Conservation (phyloP, 768 basidiomycete species). For the Tulasnella sp. region DNA sequence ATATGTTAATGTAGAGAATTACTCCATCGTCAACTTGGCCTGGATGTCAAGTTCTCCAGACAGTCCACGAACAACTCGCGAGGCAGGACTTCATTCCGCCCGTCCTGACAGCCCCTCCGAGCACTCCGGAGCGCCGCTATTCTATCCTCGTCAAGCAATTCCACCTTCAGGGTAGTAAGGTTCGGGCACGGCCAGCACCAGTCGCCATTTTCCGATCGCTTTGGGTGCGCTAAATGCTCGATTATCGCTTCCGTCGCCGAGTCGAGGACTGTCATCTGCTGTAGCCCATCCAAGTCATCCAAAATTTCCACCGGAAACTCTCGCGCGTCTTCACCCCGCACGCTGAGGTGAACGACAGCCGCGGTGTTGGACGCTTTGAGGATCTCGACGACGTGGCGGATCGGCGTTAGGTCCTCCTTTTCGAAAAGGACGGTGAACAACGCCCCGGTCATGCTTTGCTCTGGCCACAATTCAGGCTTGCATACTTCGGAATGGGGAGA, state of each 20-base stretch:
- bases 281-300: neutral
- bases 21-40: too few relatives aligned
- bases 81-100: neutral
- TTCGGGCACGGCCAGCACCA: neutral
- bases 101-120: neutral
- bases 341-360: neutral
- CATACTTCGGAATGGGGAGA: neutral
- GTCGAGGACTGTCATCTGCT: neutral
- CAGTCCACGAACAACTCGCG: neutral
- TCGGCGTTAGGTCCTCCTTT: neutral
- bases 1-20: too few relatives aligned
- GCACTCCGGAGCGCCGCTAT: neutral
- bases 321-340: neutral
- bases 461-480: neutral
- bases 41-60: neutral
- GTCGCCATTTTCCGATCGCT: neutral
- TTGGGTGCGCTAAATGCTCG: neutral
- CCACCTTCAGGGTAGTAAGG: neutral
- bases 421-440: neutral
- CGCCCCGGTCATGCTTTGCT: neutral
- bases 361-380: neutral
- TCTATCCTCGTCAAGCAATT: neutral
- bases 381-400: neutral
- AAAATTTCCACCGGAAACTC: neutral
- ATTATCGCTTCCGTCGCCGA: neutral